A percentile compares a stretch with the other conserved stretches of the same genome.
phyloP scores from a whole-genome alignment of 139 green algal genomes.

The Chlorella sp. region DNA sequence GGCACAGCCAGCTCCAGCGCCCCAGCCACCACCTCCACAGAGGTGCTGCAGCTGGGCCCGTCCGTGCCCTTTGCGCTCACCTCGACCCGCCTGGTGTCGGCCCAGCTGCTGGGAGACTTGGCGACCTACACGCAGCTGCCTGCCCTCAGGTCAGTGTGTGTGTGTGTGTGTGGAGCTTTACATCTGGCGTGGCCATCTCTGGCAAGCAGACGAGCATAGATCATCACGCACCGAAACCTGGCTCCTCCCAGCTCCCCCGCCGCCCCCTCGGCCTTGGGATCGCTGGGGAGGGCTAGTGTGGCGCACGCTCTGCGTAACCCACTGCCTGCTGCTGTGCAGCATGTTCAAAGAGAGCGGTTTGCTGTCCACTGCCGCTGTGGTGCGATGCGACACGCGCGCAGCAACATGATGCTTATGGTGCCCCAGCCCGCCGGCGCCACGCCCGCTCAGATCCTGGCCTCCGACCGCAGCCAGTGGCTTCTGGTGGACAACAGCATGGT shows the following conservation, averaged over 20 bases:
- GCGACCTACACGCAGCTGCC: slow-evolving; percentile 59
- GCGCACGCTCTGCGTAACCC: too few species aligned
- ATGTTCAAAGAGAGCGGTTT: too few species aligned
- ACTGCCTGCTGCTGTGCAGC: too few species aligned
- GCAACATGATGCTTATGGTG: slow-evolving; percentile 46
- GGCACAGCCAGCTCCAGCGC: not conserved
- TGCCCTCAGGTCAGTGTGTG: slow-evolving; percentile 42
- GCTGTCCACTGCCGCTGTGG: not conserved
- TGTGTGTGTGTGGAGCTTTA: too few species aligned
- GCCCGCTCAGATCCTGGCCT: slow-evolving; percentile 27
- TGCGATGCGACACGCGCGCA: slow-evolving; percentile 17
- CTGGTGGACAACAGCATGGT: slow-evolving; percentile 44
- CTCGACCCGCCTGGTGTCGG: slow-evolving; percentile 28
- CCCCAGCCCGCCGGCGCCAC: slow-evolving; percentile 21
- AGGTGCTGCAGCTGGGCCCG: slow-evolving; percentile 54
- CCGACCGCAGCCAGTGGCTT: slow-evolving; percentile 63
- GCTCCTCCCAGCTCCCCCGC: too few species aligned
- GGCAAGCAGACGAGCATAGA: too few species aligned
- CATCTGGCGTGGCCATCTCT: too few species aligned
- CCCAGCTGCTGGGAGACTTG: slow-evolving; percentile 71
- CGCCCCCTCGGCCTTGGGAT: too few species aligned
- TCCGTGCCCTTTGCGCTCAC: slow-evolving; percentile 31
- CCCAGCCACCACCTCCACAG: not conserved
- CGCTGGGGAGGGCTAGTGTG: too few species aligned
- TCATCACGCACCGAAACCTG: too few species aligned